Base-by-base conservation (phyloP, 345 rosid genomes). In the Citrus sp. region DNA sequence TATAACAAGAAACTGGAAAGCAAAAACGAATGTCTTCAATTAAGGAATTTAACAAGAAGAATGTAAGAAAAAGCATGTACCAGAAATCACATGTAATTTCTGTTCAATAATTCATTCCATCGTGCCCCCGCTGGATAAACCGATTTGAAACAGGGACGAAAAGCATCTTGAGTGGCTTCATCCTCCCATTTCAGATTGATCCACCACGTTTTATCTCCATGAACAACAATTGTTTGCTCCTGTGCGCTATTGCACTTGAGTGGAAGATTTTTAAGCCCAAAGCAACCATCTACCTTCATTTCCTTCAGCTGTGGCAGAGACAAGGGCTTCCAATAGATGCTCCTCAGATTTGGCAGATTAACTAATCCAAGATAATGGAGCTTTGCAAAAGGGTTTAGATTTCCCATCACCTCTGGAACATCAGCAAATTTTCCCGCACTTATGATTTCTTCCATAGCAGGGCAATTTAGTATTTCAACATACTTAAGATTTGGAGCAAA, bases 281-380 rank as follows among this genome's bases (percentile, higher is more conserved):
- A 7, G 51, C 51, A 42, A 42, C 16, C 16, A 42, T 10, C 14
- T 3, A 42, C 4, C 4, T 14, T 42, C 38, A 71, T 30, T 54
- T 71, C 62, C 27, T 71, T 51, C 62, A 71, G 5, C 6, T 14
- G 28, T 21, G 67, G 37, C 14, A 82, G 35, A 4, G 78, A 37
- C 67, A 78, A 49, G 19, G 67, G 25, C 6, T 18, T 13, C 6
- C 35, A 21, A n/a, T 68, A 49, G 22, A 82, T 78, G 75, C 71
- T 74, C 34, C 37, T 78, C 66, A 82, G 3, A 13, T 73, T 19
- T 38, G 37, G 77, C 18, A 82, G 66, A 35, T 12, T 12, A 2
- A 22, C 61, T 24, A 78, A 24, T 22, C 6, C 14, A n/a, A 78
- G 49, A 51, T 9, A 42, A 19, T 82, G 60, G 1, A 78, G 79